These are phyloP conservation scores for Phytophthora quininea DNA, from an alignment of 352 stramenopile species.

Conservation along the genomic window DNA sequence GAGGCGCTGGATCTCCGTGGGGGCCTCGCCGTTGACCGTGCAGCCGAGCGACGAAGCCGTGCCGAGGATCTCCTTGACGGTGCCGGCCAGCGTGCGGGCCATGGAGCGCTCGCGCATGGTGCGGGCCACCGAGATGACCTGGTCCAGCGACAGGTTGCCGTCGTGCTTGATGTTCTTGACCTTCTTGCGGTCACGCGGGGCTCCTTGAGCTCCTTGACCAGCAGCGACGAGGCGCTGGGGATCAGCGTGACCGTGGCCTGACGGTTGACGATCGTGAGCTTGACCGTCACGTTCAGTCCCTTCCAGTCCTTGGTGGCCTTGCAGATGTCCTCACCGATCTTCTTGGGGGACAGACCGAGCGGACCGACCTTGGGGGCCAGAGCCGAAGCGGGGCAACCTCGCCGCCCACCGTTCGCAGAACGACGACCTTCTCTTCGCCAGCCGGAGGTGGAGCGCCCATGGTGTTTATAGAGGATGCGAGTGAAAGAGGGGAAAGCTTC, in stretches of 20 bases:
- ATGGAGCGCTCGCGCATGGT: constrained; percentile 98
- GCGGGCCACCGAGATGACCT: constrained; percentile 98
- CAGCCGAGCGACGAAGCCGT: constrained; percentile 98
- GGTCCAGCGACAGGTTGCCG: constrained; percentile 99
- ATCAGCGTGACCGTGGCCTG: constrained; percentile 97
- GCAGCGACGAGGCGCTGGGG: constrained; percentile 97
- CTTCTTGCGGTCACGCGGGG: constrained; percentile 99
- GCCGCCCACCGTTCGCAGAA: constrained; percentile 99
- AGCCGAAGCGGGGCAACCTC: constrained; percentile 98
- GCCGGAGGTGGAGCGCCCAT: constrained; percentile 89
- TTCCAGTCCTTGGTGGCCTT: constrained; percentile 99
- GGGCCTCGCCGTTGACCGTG: constrained; percentile 98
- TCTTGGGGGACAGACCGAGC: constrained; percentile 99
- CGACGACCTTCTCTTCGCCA: constrained; percentile 93
- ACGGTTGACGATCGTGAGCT: constrained; percentile 99
- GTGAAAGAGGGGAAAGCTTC: constrained; percentile 34
- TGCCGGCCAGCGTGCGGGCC: constrained; percentile 95
- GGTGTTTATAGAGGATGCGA: constrained; percentile 91
- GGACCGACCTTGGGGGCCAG: constrained; percentile 99
- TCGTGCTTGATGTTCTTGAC: constrained; percentile 99
- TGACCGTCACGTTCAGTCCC: constrained; percentile 99
- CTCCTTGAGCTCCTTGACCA: constrained; percentile 99
- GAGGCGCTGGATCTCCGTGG: constrained; percentile 95
- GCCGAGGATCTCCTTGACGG: constrained; percentile 99
- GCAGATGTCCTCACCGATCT: constrained; percentile 99